phyloP scores from a whole-genome alignment of 768 basidiomycete genomes.

The Serendipita indica region DNA sequence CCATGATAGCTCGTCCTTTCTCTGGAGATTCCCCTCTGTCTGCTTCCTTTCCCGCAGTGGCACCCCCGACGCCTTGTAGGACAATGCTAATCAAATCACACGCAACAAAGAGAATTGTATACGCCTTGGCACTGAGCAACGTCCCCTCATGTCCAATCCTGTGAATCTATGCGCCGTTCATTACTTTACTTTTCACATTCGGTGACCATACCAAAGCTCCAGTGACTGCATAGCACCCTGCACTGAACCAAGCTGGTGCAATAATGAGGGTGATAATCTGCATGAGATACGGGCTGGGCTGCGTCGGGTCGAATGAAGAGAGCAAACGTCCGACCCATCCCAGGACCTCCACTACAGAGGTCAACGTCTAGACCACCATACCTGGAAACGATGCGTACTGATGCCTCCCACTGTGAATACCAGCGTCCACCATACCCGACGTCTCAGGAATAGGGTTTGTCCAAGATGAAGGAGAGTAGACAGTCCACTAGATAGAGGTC shows the following conservation, averaged over 20 bases:
- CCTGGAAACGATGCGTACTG: not conserved
- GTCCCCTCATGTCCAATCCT: not conserved
- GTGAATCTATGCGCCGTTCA: not conserved
- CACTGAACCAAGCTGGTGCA: constrained; percentile 6
- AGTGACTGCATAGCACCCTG: constrained; percentile 1
- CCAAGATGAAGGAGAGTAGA: not conserved
- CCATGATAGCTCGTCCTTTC: not conserved
- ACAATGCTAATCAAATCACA: not conserved
- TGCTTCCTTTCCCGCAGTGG: constrained; percentile 6
- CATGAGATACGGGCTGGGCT: not conserved
- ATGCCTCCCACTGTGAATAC: not conserved
- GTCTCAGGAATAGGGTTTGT: not conserved
- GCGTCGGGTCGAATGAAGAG: not conserved
- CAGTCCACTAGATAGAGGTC: not conserved
- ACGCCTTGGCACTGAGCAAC: not conserved
- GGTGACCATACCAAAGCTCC: not conserved
- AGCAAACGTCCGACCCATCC: constrained; percentile 4
- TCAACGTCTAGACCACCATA: not conserved
- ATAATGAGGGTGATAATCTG: constrained; percentile 4
- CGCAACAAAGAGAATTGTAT: not conserved
- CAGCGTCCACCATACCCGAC: not conserved
- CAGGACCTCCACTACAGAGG: not conserved
- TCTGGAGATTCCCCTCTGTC: not conserved
- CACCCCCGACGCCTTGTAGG: not conserved
- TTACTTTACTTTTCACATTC: no score